Evolutionary conservation across 2,329 filamentous ascomycete species (phyloP), one percentile per base, ranked within the genome.

Genomic region (Aspergillus aculeatinus): DNA sequence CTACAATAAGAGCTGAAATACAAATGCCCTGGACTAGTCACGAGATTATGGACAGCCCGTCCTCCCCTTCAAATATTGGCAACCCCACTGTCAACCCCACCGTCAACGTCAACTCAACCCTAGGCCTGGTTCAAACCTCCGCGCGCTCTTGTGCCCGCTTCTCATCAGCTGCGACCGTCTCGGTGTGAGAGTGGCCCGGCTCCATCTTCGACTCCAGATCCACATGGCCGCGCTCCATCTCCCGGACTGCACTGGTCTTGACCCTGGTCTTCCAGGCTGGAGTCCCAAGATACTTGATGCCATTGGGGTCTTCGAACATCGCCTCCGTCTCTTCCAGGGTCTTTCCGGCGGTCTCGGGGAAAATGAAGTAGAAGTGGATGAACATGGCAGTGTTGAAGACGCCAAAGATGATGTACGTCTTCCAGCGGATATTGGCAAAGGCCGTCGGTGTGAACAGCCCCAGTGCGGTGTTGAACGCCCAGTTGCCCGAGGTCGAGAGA

Each of bases 311-410:
- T 39, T 72, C 73, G 68, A 92, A 92, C 64, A 92, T 87, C 5
- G 86, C 84, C 65, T 90, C 88, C 72, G 91, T 88, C 74, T 92
- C 89, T 72, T 93, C 90, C 0, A 92, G 83, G 0, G 88, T 88
- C 76, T 86, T 89, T 12, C 89, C 88, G 44, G 86, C 85, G 0
- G 89, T 91, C 75, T 91, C 84, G 0, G 87, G 88, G 66, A 85
- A 86, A 16, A 82, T 74, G 64, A 92, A 80, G 72, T 84, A 83
- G 69, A 89, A 85, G 73, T 90, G 87, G 33, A 91, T 69, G 49
- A 86, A 84, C 61, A 89, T 88, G 5, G 80, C 80, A 0, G 81
- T 82, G 71, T 88, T 89, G 78, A 91, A 90, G 12, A 85, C 80
- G 2, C 82, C 89, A 68, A 92, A 92, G 64, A 92, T 81, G 74